Evolutionary conservation across 1,284 basidiomycete genomes (phyloP), one percentile per base, ranked within the genome.

Genomic region (Kwoniella shivajii): DNA sequence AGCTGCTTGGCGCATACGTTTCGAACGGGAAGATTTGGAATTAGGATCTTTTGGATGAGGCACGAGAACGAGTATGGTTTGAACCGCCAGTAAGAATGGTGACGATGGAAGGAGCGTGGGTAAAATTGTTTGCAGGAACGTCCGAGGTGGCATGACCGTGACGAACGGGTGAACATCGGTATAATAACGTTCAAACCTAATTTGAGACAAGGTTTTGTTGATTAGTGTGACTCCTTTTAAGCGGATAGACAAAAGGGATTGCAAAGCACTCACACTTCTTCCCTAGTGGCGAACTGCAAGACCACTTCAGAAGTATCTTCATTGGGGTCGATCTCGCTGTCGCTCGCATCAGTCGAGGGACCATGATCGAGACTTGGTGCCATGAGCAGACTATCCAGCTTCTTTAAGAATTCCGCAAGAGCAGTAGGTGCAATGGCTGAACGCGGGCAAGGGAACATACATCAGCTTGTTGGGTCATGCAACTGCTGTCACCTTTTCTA

Each of bases 91-190:
- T 10, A 78, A 66, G 60, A 78, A 75, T 1, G 77, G 75, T n/a
- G 75, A 77, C 31, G 69, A 62, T 10, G 64, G 56, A 10, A 69
- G 61, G 3, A 76, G 61, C 18, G 63, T 64, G 6, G 65, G 58
- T 29, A 71, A 52, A 46, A 77, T 61, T 13, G 69, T 67, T 16
- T 59, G 36, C 41, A 73, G 59, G 57, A 71, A 67, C 34, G 68
- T 59, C 11, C 74, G 66, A 0, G 72, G 68, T 1, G 78, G 78
- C 56, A 78, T 69, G 45, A 78, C 65, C 9, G 77, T 65, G 7
- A 76, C 64, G 65, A 72, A 78, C 0, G 75, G 71, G 57, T 79
- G 77, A 16, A 78, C 70, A 29, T 78, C 76, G 37, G 69, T 70
- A 62, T 78, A 78, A 57, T 79, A 78, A 42, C 67, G 68, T 27